Base-by-base conservation (phyloP, 2,329 filamentous ascomycete genomes). In the Colletotrichum liriopes region DNA sequence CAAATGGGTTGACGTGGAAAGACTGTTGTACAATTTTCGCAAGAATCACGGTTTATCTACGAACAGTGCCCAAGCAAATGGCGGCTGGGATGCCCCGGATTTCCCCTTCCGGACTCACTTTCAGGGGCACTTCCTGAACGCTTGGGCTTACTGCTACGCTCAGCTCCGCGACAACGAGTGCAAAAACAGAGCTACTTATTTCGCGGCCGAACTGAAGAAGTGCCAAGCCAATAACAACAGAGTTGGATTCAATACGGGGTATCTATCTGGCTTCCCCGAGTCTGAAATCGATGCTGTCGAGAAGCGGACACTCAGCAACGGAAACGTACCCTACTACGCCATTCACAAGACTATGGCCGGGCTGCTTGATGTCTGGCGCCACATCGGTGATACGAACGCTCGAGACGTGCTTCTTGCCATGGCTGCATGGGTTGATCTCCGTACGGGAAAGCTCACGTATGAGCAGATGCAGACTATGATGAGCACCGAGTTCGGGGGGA, bases 261-360 rank as follows among this genome's bases (percentile, higher is more conserved):
- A 89, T 68, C 78, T 89, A 0, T 86, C 84, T 4, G 86, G 86
- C 2, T 89, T 88, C 41, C 86, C 86, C 0, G 87, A 89, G 73
- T 86, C 85, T 0, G 86, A 88, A 18, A 85, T 89, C 54, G 77
- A 73, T 1, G 79, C 78, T 0, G 77, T 88, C 1, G 86, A 88
- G 66, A 76, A 77, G 0, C 78, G 86, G 0, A 86, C 80, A 0
- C 77, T 88, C 16, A 81, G 43, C 63, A 86, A 84, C 52, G 86
- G 86, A 37, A 88, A 88, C 58, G 87, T 89, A 0, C 86, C 86
- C 0, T 89, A 88, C 77, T 89, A 89, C 71, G 83, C 84, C 29
- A 80, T 88, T n/a, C 87, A 89, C 78, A 89, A 88, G 79, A 87
- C 84, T 1, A 82, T 88, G 76, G 83, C 85, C 1, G 86, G 86